Conservation (phyloP, 371 early-diverging fungal species). For the Homolaphlyctis polyrhiza region DNA sequence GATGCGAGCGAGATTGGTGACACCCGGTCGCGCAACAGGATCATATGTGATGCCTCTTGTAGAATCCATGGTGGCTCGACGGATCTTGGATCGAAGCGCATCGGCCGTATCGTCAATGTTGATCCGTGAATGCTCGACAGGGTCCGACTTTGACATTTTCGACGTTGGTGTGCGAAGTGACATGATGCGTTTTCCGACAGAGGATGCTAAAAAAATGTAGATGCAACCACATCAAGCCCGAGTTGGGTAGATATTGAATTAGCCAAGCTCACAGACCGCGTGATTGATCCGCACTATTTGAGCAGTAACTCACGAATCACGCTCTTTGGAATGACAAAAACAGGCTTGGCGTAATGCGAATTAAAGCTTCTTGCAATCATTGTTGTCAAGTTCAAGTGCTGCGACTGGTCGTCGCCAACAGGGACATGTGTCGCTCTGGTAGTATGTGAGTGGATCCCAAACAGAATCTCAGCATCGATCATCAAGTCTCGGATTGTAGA, state of each 20-base stretch:
- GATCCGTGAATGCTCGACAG: slow-evolving; percentile 65
- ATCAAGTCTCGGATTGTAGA: too few species aligned
- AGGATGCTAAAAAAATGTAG: too few species aligned
- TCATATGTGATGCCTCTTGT: slow-evolving; percentile 66
- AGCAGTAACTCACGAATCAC: slow-evolving; percentile 52
- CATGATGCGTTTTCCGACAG: slow-evolving; percentile 75
- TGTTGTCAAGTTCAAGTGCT: slow-evolving; percentile 83
- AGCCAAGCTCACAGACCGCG: too few species aligned
- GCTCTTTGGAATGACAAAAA: slow-evolving; percentile 67
- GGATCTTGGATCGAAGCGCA: slow-evolving; percentile 63
- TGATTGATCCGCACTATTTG: too few species aligned
- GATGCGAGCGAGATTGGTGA: slow-evolving; percentile 75
- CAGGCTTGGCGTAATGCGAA: slow-evolving; percentile 46
- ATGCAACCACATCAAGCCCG: too few species aligned
- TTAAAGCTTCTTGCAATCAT: slow-evolving; percentile 75
- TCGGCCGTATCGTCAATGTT: slow-evolving; percentile 68
- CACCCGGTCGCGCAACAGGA: slow-evolving; percentile 68
- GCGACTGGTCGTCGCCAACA: slow-evolving; percentile 90
- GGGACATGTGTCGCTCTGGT: slow-evolving; percentile 80
- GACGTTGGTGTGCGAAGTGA: slow-evolving; percentile 67
- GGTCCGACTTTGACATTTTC: slow-evolving; percentile 94
- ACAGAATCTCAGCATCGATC: neutral
- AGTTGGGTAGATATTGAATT: too few species aligned
- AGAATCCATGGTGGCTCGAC: slow-evolving; percentile 71
- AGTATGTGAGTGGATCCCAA: neutral